phyloP scores from a whole-genome alignment of 441 rosid species.

The Corymbia calophylla region DNA sequence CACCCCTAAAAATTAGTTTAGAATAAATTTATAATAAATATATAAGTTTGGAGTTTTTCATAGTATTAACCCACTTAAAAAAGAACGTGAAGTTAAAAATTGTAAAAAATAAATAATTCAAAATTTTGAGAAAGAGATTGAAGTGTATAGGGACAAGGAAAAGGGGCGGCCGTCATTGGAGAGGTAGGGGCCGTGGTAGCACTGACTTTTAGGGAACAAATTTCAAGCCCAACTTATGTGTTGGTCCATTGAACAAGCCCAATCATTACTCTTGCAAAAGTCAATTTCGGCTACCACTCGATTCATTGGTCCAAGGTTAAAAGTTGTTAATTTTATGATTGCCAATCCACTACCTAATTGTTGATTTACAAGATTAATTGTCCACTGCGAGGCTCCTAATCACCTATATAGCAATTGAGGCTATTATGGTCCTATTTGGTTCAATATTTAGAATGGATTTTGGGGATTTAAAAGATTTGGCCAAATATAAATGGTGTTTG shows the following conservation, averaged over 20 bases:
- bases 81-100: not conserved
- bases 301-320: not conserved
- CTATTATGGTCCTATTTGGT: no score
- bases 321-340: not conserved
- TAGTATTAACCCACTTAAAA: no score
- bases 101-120: no score
- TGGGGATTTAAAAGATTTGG: no score
- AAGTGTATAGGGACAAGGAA: not conserved
- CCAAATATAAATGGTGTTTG: no score
- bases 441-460: no score
- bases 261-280: no score
- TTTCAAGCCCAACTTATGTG: rapidly evolving
- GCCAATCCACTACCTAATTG: not conserved
- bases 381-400: not conserved
- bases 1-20: no score
- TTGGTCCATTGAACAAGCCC: no score
- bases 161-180: not conserved
- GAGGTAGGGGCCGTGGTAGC: not conserved
- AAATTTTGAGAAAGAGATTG: not conserved
- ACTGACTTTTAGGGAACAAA: rapidly evolving
- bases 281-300: no score
- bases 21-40: no score
- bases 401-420: not conserved
- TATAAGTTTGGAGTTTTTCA: no score
- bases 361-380: not conserved